Evolutionary conservation across 2,329 filamentous ascomycete genomes (phyloP).

Genomic region (Fonsecaea pedrosoi): DNA sequence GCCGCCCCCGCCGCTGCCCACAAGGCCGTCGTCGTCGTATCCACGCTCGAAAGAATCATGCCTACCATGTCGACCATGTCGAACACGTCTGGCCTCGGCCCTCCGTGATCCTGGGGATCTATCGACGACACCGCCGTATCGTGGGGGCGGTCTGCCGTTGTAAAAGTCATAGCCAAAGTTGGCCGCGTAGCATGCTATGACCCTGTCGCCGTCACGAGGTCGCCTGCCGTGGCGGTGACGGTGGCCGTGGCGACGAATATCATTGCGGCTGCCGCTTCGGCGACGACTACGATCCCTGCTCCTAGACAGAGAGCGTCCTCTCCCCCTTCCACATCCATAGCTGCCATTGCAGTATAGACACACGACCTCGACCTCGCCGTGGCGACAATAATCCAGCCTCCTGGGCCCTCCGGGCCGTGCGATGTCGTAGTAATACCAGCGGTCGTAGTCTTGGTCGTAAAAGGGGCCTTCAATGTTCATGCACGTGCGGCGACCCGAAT

Average conservation of each 20-base stretch:
- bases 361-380: slow-evolving; percentile 1
- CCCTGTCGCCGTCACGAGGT: not conserved
- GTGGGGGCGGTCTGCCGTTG: too few relatives aligned
- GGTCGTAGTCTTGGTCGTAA: slow-evolving; percentile 8
- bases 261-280: not conserved
- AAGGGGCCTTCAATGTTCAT: slow-evolving; percentile 8
- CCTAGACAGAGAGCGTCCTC: not conserved
- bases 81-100: too few relatives aligned
- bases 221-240: not conserved
- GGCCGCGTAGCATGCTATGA: not conserved
- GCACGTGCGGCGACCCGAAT: not conserved
- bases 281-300: not conserved
- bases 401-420: not conserved
- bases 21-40: too few relatives aligned
- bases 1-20: too few relatives aligned
- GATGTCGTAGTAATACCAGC: slow-evolving; percentile 3
- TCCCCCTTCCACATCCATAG: not conserved
- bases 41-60: too few relatives aligned
- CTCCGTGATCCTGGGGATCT: not conserved
- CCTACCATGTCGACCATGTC: too few relatives aligned
- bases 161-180: not conserved
- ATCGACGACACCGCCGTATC: not conserved
- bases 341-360: slow-evolving; percentile 1
- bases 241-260: not conserved
- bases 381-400: slow-evolving; percentile 1